A percentile compares a stretch with the other conserved stretches of the same genome.
Conservation (phyloP, 2,329 filamentous ascomycete genomes). For the Colletotrichum magnum region DNA sequence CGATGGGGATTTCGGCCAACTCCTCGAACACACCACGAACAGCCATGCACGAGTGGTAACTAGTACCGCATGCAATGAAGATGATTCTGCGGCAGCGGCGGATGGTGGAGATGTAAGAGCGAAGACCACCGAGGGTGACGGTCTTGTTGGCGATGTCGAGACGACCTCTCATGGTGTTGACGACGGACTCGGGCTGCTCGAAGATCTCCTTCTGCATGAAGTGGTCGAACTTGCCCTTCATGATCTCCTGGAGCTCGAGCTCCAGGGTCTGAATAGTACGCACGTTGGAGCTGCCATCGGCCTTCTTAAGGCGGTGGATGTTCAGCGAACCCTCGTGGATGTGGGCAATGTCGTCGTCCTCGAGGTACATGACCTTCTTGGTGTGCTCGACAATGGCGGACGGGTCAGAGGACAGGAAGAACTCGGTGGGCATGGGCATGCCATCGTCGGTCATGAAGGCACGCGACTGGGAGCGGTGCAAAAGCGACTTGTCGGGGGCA, state of each 20-base stretch:
- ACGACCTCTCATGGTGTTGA: slow-evolving; percentile 99
- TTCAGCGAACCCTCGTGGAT: slow-evolving; percentile 99
- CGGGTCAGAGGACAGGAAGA: slow-evolving; percentile 98
- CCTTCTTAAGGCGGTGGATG: slow-evolving; percentile 98
- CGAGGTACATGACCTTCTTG: slow-evolving; percentile 99
- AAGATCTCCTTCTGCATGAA: slow-evolving; percentile 99
- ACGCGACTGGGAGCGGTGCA: slow-evolving; percentile 98
- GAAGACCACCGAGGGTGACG: slow-evolving; percentile 94
- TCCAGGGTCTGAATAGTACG: slow-evolving; percentile 98
- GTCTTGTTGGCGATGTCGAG: slow-evolving; percentile 93
- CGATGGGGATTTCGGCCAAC: slow-evolving; percentile 96
- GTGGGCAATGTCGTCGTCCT: slow-evolving; percentile 99
- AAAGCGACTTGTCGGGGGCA: slow-evolving; percentile 95
- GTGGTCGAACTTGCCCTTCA: slow-evolving; percentile 99
- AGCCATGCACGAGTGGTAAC: slow-evolving; percentile 99
- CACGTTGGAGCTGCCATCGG: slow-evolving; percentile 95
- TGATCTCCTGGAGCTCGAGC: slow-evolving; percentile 99
- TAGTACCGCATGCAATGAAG: slow-evolving; percentile 98
- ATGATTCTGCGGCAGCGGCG: slow-evolving; percentile 97
- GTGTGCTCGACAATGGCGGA: slow-evolving; percentile 99
- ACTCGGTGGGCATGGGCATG: slow-evolving; percentile 97
- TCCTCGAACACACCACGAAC: slow-evolving; percentile 98
- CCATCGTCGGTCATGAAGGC: slow-evolving; percentile 99
- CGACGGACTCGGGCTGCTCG: slow-evolving; percentile 98
- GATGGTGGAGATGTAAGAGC: slow-evolving; percentile 97